Percentiles rank a stretch among this genome's conserved stretches.
These are phyloP conservation scores for Chlamydomonas eustigma DNA, from an alignment of 139 green algal genomes.

Conservation along the genomic window DNA sequence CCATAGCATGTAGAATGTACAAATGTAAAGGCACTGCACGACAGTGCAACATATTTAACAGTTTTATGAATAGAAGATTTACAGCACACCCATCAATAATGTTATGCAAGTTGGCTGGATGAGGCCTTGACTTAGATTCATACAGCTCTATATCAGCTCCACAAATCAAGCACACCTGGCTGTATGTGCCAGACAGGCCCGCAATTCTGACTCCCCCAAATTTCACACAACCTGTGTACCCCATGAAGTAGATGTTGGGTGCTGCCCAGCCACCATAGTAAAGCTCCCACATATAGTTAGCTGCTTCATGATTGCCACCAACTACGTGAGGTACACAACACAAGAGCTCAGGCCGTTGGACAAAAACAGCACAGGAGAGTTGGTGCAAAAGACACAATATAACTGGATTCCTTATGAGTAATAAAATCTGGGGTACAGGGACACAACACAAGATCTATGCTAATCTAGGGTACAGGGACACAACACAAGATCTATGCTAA, in stretches of 20 bases:
- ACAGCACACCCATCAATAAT: too few relatives aligned
- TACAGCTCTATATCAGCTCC: neutral
- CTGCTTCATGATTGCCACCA: conserved; percentile 96
- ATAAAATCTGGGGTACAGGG: too few relatives aligned
- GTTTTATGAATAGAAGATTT: too few relatives aligned
- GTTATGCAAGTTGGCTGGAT: neutral
- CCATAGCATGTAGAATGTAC: too few relatives aligned
- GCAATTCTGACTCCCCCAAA: conserved; percentile 94
- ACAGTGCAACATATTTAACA: too few relatives aligned
- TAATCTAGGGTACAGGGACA: too few relatives aligned
- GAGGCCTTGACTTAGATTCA: neutral
- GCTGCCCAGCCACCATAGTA: conserved; percentile 95
- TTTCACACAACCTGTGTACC: conserved; percentile 78
- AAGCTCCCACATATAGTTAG: conserved; percentile 94
- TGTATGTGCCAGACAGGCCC: conserved; percentile 91
- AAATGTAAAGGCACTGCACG: too few relatives aligned
- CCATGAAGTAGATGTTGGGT: conserved; percentile 95
- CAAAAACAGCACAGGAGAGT: neutral
- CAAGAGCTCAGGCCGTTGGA: too few relatives aligned
- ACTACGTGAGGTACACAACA: conserved; percentile 76
- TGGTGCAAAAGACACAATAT: too few relatives aligned
- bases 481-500: too few relatives aligned
- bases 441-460: too few relatives aligned
- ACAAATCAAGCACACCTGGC: conserved; percentile 25
- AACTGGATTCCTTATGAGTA: too few relatives aligned